phyloP scores from a whole-genome alignment of 345 rosid species.

The Eucalyptus marginata region DNA sequence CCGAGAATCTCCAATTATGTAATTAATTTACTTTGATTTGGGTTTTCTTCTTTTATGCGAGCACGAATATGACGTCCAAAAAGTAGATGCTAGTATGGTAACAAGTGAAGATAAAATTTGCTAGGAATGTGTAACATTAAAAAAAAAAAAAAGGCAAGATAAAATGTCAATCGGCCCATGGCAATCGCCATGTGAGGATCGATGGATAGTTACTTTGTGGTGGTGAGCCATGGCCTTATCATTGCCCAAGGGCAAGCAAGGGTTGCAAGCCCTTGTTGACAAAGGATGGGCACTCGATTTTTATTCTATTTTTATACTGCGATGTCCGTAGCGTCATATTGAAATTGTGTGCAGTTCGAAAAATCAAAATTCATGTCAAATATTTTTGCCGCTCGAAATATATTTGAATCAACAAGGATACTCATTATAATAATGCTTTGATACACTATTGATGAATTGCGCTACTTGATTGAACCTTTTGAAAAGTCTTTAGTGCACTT shows the following conservation, averaged over 20 bases:
- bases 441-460: not conserved
- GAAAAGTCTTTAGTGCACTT: not conserved
- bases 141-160: too few species aligned
- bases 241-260: not conserved
- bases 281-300: not conserved
- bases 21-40: not conserved
- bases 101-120: not conserved
- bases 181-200: not conserved
- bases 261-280: not conserved
- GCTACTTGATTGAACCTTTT: accelerated
- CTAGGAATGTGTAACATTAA: accelerated
- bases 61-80: not conserved
- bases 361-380: not conserved
- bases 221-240: not conserved
- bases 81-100: not conserved
- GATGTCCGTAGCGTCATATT: accelerated
- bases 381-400: not conserved
- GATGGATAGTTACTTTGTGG: not conserved
- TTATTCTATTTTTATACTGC: not conserved
- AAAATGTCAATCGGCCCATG: accelerated
- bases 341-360: accelerated
- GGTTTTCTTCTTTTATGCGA: accelerated
- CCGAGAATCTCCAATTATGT: not conserved
- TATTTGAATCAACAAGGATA: not conserved
- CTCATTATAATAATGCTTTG: not conserved